Conservation (phyloP, 176 grass and related monocot genomes). For the Oryza nivara region DNA sequence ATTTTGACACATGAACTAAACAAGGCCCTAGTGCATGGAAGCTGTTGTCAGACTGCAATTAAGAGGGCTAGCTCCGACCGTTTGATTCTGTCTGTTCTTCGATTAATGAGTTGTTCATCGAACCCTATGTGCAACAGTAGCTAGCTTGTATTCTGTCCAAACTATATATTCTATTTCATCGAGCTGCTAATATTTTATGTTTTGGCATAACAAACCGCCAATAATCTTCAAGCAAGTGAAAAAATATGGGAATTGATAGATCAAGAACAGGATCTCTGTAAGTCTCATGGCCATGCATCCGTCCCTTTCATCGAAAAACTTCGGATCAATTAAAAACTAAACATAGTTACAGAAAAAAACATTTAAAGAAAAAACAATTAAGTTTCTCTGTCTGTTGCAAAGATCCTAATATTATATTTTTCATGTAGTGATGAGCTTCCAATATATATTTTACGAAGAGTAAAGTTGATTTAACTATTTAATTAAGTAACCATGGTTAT, state of each 20-base stretch:
- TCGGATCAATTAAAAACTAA: background rate
- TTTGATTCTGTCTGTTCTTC: conserved; percentile 75
- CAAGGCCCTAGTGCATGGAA: background rate
- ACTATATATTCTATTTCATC: conserved; percentile 50
- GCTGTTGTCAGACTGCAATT: conserved; percentile 72
- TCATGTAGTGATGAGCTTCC: too few species aligned
- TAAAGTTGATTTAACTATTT: too few species aligned
- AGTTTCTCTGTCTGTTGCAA: too few species aligned
- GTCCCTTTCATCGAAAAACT: background rate
- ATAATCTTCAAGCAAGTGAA: background rate
- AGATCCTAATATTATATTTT: too few species aligned
- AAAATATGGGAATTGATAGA: background rate
- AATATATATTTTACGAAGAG: too few species aligned
- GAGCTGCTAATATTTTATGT: conserved; percentile 11
- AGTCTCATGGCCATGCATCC: background rate
- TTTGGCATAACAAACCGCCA: background rate
- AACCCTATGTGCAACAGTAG: conserved; percentile 58
- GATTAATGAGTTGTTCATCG: conserved; percentile 51
- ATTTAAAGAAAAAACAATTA: background rate
- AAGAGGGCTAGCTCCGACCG: conserved; percentile 54
- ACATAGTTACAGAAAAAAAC: background rate
- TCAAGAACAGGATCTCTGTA: background rate
- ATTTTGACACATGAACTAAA: too few species aligned
- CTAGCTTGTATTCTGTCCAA: conserved; percentile 80
- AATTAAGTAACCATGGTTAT: too few species aligned